Evolutionary conservation across 1,284 basidiomycete species (phyloP), one percentile per base, ranked within the genome.

Genomic region (Filobasidium uniguttulatum): DNA sequence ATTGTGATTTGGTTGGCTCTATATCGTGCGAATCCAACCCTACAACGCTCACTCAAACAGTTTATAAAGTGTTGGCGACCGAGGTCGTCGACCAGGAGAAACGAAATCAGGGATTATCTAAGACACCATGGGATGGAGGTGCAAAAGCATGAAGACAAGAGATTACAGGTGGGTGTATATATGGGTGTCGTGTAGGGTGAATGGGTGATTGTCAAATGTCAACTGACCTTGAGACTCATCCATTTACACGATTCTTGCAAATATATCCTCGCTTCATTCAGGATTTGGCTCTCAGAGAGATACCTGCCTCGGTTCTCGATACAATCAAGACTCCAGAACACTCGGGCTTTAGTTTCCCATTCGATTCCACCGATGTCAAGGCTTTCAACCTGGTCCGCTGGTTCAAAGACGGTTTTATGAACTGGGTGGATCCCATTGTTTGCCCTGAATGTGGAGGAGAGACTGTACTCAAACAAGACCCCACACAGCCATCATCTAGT

Each of bases 341-440:
- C 46, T 12, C 33, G 1, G 36, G 43, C 20, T 41, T 35, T 19
- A 28, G 26, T 8, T 62, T 59, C 43, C 14, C 48, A 19, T 59
- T 65, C 22, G 60, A 56, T 0, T 12, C 37, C 8, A 57, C 56
- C 17, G 66, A 68, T 49, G 62, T 59, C 12, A 47, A 53, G 22
- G 72, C 70, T 1, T 60, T 70, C 25, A 62, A 62, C 2, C 59
- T 73, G 7, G 70, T 71, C 12, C 52, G 59, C 38, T 74, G 72
- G 72, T 73, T 73, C 62, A 72, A 72, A 55, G 45, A 57, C 14
- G 53, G 57, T 33, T 73, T 65, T 56, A 70, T 73, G 59, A 59
- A 57, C 38, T 74, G 73, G 73, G 62, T 65, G 10, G 72, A 74
- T 55, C 72, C 72, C 2, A 67, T 73, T 48, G 61, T 57, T 20